Percentiles rank a stretch among this genome's conserved stretches.
These are phyloP conservation scores for Delphinella strobiligena DNA, from an alignment of 2,329 filamentous ascomycete genomes.

Conservation along the genomic window DNA sequence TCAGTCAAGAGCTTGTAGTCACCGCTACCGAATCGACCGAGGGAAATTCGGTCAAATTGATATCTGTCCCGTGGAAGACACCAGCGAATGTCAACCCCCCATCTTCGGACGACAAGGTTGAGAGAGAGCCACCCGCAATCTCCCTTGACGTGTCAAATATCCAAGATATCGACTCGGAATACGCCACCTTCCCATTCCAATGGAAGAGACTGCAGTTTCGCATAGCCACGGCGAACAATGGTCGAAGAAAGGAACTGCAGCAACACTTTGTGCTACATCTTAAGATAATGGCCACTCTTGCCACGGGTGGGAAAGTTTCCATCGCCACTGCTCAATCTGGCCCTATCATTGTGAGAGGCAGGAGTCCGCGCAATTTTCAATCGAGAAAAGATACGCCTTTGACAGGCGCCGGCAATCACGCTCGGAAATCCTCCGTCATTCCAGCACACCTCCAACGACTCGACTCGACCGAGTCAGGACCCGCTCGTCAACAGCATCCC, in stretches of 20 bases:
- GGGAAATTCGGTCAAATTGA: conserved; percentile 80
- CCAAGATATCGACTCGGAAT: conserved; percentile 66
- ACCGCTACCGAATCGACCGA: conserved; percentile 93
- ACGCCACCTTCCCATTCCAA: conserved; percentile 80
- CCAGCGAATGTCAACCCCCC: conserved; percentile 55
- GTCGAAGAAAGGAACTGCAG: conserved; percentile 83
- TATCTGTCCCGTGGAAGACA: conserved; percentile 97
- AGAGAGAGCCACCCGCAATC: conserved; percentile 78
- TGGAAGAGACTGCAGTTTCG: conserved; percentile 91
- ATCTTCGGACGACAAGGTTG: conserved; percentile 53
- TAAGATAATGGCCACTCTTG: conserved; percentile 71
- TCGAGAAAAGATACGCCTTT: conserved; percentile 86
- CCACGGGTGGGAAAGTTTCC: conserved; percentile 70
- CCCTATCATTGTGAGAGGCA: conserved; percentile 83
- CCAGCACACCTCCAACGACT: conserved; percentile 2
- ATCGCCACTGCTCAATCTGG: conserved; percentile 77
- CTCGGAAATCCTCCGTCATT: conserved; percentile 44
- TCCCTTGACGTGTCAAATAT: conserved; percentile 56
- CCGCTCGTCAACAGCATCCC: conserved; percentile 9
- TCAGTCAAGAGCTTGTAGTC: conserved; percentile 73
- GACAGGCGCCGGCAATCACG: conserved; percentile 62
- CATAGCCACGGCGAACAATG: conserved; percentile 93
- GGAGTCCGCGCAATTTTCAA: conserved; percentile 91
- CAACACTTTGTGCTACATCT: conserved; percentile 89
- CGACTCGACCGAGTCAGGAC: conserved; percentile 1